Percentiles rank a stretch among this genome's conserved stretches.
phyloP scores from a whole-genome alignment of 2,329 filamentous ascomycete species.

The Ophiostoma angusticollis region DNA sequence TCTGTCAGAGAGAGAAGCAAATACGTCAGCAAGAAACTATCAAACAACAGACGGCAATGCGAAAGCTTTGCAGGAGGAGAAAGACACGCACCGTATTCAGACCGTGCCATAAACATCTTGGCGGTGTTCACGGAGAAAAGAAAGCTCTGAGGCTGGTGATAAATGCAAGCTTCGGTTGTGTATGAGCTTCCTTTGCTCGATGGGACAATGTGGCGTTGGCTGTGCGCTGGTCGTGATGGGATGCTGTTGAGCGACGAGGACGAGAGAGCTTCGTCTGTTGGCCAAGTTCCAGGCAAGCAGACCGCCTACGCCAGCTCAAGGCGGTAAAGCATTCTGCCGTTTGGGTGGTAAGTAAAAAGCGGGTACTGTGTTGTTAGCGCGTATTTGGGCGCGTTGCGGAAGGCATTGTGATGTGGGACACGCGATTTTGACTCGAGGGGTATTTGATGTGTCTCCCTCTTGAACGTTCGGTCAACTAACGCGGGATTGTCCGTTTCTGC shows the following conservation, averaged over 20 bases:
- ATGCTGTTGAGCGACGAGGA: conserved; percentile 3
- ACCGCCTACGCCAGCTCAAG: conserved; percentile 15
- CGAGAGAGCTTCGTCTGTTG: conserved; percentile 6
- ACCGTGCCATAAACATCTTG: conserved; percentile 99
- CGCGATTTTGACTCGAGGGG: too few relatives aligned
- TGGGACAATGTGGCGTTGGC: background rate
- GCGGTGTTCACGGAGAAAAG: conserved; percentile 23
- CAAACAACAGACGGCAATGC: conserved; percentile 11
- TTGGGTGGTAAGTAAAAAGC: conserved; percentile 9
- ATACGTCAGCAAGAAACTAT: conserved; percentile 2
- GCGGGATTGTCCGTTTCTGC: background rate
- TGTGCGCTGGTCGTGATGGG: conserved; percentile 4
- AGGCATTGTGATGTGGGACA: too few relatives aligned
- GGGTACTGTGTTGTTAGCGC: too few relatives aligned
- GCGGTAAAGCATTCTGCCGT: background rate
- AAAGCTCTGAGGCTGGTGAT: background rate
- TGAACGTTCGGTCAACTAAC: too few relatives aligned
- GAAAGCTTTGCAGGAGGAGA: conserved; percentile 4
- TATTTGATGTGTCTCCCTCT: too few relatives aligned
- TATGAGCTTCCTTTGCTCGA: too few relatives aligned
- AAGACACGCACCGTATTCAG: conserved; percentile 82
- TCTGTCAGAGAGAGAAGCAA: conserved; percentile 41
- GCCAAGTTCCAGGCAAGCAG: conserved; percentile 18
- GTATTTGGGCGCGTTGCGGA: too few relatives aligned
- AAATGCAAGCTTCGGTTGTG: too few relatives aligned